A percentile compares a stretch with the other conserved stretches of the same genome.
phyloP scores from a whole-genome alignment of 305 asterid species.

The Petunia hybrid region DNA sequence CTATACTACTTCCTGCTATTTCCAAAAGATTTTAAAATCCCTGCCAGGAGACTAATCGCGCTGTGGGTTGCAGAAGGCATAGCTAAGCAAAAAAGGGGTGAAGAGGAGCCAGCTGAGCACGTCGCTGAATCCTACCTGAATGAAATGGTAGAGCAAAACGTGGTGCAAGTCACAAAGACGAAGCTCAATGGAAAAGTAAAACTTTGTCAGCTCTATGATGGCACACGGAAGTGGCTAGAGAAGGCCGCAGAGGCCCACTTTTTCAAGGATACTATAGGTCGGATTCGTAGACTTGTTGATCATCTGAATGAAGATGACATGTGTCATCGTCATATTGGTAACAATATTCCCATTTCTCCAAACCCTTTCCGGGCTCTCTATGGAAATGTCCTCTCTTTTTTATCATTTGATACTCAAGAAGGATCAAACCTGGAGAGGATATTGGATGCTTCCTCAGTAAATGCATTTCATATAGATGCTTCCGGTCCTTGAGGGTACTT shows the following conservation, averaged over 20 bases:
- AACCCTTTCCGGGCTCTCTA: neutral
- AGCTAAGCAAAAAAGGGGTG: neutral
- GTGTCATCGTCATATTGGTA: neutral
- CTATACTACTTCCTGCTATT: constrained; percentile 30
- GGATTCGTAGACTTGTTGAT: constrained; percentile 27
- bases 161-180: neutral
- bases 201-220: neutral
- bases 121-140: neutral
- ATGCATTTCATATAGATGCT: constrained; percentile 36
- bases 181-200: constrained; percentile 29
- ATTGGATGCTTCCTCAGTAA: constrained; percentile 40
- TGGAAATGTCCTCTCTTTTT: constrained; percentile 32
- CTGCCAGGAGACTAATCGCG: constrained; percentile 34
- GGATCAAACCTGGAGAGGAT: constrained; percentile 41
- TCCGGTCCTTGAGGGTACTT: constrained; percentile 35
- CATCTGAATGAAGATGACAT: neutral
- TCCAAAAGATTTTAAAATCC: constrained; percentile 21
- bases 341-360: neutral
- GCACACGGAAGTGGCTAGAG: neutral
- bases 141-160: neutral
- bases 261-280: neutral
- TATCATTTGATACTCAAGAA: constrained; percentile 40
- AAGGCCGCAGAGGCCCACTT: neutral
- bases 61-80: constrained; percentile 41
- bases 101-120: constrained; percentile 6